Evolutionary conservation across 805 yeast species (phyloP).

Genomic region (Pichia nakasei): DNA sequence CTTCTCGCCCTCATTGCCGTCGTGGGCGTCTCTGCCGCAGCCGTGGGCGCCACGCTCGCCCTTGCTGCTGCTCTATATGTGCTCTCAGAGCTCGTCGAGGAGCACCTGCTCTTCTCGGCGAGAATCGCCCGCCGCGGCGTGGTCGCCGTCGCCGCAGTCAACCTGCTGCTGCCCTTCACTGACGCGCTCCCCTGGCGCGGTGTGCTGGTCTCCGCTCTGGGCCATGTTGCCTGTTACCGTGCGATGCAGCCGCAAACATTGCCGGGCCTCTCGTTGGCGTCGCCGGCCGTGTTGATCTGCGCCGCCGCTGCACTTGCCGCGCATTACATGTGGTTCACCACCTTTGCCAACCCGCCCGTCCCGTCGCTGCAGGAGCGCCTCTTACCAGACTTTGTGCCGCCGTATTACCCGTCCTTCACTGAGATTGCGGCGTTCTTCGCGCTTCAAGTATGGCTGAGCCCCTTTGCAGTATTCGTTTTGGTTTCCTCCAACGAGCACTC

Average conservation of each 20-base stretch:
- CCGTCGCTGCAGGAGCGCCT: slow-evolving; percentile 61
- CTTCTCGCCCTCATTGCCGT: too few relatives aligned
- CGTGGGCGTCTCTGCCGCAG: too few relatives aligned
- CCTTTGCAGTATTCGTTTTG: slow-evolving; percentile 85
- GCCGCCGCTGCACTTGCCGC: slow-evolving; percentile 72
- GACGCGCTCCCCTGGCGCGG: slow-evolving; percentile 42
- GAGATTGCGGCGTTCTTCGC: slow-evolving; percentile 97
- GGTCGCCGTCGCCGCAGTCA: too few relatives aligned
- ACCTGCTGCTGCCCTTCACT: slow-evolving; percentile 32
- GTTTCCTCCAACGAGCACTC: slow-evolving; percentile 87
- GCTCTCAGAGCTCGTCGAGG: slow-evolving; percentile 87
- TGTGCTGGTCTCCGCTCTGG: too few relatives aligned
- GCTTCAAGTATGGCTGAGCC: slow-evolving; percentile 86
- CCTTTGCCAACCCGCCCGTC: slow-evolving; percentile 63
- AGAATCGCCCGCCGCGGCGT: too few relatives aligned
- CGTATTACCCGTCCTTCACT: slow-evolving; percentile 68
- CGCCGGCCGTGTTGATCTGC: too few relatives aligned
- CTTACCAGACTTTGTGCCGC: slow-evolving; percentile 50
- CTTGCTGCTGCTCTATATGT: slow-evolving; percentile 89
- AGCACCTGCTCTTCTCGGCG: slow-evolving; percentile 50
- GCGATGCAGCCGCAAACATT: too few relatives aligned
- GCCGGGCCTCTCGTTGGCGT: too few relatives aligned
- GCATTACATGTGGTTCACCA: slow-evolving; percentile 85
- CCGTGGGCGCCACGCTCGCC: slow-evolving; percentile 51
- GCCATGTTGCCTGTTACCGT: too few relatives aligned